Evolutionary conservation across 768 basidiomycete species (phyloP), one percentile per base, ranked within the genome.

Genomic region (Pisolithus albus): DNA sequence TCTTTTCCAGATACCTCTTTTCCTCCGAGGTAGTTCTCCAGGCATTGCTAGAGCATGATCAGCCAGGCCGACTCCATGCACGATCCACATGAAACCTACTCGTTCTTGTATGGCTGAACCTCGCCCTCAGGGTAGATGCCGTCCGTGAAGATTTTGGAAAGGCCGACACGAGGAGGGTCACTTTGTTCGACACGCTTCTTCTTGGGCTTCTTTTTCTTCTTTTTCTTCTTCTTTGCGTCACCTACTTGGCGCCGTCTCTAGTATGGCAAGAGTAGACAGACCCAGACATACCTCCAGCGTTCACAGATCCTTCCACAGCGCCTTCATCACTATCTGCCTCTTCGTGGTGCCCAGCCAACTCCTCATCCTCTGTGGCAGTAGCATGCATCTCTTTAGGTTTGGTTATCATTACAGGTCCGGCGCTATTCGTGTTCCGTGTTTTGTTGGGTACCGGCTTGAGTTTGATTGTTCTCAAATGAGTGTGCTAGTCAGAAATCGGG

Each of bases 121-220:
- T 98, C 88, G 39, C 94, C 96, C 61, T 88, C 88, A 2, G 94
- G 93, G 70, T 86, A 98, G 24, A 82, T 71, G n/a, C 88, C 91
- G 64, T 79, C 79, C 9, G 86, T 79, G 73, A 88, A 98, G 50
- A 98, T 78, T 67, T 91, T 93, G 59, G 87, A 86, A 55, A 99
- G 68, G 8, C 89, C 92, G 19, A 95, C 74, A 24, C 90, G 80
- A 30, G 96, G 96, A 18, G 96, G 96, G 34, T 95, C 92, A n/a
- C 80, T 81, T 72, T 98, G 94, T 61, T 81, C 79, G 9, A 65
- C 54, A 70, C 81, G 86, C 71, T 88, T 93, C 75, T 86, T 84
- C 72, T 92, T 92, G 52, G 87, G 72, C 67, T 92, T 94, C 70
- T 91, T 95, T 71, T 93, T 92, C 66, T 94, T 97, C 75, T 95